Evolutionary conservation across 2,329 filamentous ascomycete species (phyloP).

Genomic region (Colletotrichum karsti): DNA sequence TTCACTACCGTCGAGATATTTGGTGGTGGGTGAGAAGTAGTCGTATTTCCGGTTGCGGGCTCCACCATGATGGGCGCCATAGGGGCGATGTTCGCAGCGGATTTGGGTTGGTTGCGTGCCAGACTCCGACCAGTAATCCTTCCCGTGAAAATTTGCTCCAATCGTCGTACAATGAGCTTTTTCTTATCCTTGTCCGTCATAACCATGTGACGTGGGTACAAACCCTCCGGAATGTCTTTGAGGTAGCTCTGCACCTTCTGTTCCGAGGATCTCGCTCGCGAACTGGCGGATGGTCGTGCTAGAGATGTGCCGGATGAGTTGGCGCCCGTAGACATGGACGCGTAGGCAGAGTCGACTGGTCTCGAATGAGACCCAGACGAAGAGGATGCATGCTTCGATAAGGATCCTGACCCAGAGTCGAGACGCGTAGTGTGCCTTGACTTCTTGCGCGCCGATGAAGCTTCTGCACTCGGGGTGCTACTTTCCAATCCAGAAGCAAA

Average conservation of each 20-base stretch:
- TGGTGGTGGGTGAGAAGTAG: slow-evolving; percentile 46
- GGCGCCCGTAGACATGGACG: slow-evolving; percentile 69
- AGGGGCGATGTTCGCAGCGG: slow-evolving; percentile 18
- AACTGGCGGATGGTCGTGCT: slow-evolving; percentile 44
- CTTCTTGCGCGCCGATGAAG: slow-evolving; percentile 52
- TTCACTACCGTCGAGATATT: not conserved
- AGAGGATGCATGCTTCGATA: slow-evolving; percentile 61
- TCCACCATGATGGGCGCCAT: slow-evolving; percentile 37
- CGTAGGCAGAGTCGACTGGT: slow-evolving; percentile 71
- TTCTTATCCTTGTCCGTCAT: slow-evolving; percentile 81
- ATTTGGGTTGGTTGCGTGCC: slow-evolving; percentile 35
- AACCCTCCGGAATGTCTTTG: slow-evolving; percentile 74
- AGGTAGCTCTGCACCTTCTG: slow-evolving; percentile 76
- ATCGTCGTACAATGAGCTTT: slow-evolving; percentile 76
- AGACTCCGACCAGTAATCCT: slow-evolving; percentile 59
- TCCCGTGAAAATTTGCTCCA: slow-evolving; percentile 86
- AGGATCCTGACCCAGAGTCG: slow-evolving; percentile 51
- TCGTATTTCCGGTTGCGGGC: slow-evolving; percentile 34
- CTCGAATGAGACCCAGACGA: slow-evolving; percentile 61
- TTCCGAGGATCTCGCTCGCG: slow-evolving; percentile 53
- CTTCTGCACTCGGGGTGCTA: slow-evolving; percentile 56
- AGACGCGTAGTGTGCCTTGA: slow-evolving; percentile 48
- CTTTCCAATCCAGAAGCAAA: slow-evolving; percentile 62
- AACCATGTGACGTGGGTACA: slow-evolving; percentile 67
- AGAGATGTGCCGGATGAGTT: slow-evolving; percentile 52